Conservation (phyloP, 75 land plant genomes). For the Selaginella tamariscina region DNA sequence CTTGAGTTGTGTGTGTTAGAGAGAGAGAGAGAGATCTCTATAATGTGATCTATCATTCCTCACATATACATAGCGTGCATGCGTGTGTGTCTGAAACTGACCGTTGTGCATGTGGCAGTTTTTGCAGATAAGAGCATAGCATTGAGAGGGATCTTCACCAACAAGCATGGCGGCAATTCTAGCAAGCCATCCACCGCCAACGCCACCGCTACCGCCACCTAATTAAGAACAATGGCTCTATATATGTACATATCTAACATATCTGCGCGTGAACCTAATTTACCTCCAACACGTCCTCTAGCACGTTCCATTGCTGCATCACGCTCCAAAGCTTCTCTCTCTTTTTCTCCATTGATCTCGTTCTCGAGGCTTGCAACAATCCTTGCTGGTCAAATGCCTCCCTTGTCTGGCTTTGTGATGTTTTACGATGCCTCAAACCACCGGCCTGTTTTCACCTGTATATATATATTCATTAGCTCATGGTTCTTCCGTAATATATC, state of each 20-base stretch:
- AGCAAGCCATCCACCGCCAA: slow-evolving; percentile 85
- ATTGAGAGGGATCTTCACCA: slow-evolving; percentile 95
- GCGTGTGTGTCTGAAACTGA: slow-evolving; percentile 20
- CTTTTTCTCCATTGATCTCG: neutral
- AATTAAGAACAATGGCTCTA: too few relatives aligned
- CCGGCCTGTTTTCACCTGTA: too few relatives aligned
- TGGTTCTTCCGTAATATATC: too few relatives aligned
- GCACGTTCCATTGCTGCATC: neutral
- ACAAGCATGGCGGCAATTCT: slow-evolving; percentile 92
- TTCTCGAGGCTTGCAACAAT: neutral
- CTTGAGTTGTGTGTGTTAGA: neutral
- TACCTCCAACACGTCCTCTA: neutral
- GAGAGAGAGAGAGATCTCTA: slow-evolving; percentile 11
- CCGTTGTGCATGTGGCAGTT: slow-evolving; percentile 96
- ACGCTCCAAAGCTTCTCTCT: neutral
- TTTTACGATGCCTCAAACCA: slow-evolving; percentile 73
- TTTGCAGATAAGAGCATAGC: slow-evolving; percentile 93
- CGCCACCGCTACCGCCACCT: slow-evolving; percentile 8
- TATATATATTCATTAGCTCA: too few relatives aligned
- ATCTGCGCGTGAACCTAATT: neutral
- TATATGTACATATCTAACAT: too few relatives aligned
- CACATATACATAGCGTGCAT: neutral
- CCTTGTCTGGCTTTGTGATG: slow-evolving; percentile 9
- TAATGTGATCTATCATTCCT: too few relatives aligned
- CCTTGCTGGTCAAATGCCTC: neutral